phyloP scores from a whole-genome alignment of 192 early-diverging fungal species.

The Obelidium mucronatum region DNA sequence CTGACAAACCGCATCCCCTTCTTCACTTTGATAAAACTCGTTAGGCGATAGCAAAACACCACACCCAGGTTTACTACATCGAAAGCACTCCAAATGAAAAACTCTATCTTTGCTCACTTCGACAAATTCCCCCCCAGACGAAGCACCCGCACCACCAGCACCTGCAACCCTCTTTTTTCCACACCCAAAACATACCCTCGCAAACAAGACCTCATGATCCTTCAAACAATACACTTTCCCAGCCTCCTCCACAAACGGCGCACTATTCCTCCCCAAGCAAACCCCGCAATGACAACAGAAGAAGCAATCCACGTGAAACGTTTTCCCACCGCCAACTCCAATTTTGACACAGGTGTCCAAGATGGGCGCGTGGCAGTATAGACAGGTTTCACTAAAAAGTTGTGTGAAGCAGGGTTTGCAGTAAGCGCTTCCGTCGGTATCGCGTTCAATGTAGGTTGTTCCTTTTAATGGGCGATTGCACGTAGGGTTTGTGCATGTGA shows the following conservation, averaged over 20 bases:
- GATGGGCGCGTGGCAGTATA: too few species aligned
- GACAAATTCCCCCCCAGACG: conserved; percentile 13
- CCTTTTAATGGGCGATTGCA: too few species aligned
- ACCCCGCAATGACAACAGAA: conserved; percentile 50
- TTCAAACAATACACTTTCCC: conserved; percentile 49
- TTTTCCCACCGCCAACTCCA: too few species aligned
- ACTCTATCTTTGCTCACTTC: conserved; percentile 9
- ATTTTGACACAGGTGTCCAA: too few species aligned
- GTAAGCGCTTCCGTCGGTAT: too few species aligned
- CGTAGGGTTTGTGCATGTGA: conserved; percentile 38
- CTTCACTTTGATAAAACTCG: conserved; percentile 27
- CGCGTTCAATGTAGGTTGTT: too few species aligned
- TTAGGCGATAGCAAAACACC: background rate
- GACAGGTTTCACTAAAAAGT: too few species aligned
- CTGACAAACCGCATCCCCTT: conserved; percentile 46
- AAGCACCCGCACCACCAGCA: too few species aligned
- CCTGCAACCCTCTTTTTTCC: background rate
- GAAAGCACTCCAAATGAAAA: conserved; percentile 46
- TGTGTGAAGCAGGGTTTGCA: too few species aligned
- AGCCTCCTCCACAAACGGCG: conserved; percentile 43
- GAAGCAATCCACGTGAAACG: too few species aligned
- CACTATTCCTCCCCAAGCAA: conserved; percentile 1
- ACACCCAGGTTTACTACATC: conserved; percentile 35
- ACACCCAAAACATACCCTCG: conserved; percentile 32
- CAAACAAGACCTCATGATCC: conserved; percentile 49